Conservation (phyloP, 192 early-diverging fungal genomes). For the Coemansia sp. region DNA sequence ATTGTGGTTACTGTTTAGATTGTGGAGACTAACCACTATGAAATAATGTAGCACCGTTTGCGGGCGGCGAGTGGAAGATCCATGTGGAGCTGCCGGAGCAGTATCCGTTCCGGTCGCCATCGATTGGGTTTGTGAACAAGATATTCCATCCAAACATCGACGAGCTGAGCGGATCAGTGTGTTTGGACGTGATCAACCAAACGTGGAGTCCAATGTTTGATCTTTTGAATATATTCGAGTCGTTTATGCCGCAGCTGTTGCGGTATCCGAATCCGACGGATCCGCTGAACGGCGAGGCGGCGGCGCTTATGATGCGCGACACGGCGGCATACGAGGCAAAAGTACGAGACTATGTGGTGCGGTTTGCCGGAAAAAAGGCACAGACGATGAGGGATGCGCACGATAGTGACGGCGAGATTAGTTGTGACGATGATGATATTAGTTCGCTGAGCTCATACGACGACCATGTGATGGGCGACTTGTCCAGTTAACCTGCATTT, state of each 20-base stretch:
- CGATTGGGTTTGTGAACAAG: constrained; percentile 99
- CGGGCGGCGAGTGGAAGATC: constrained; percentile 93
- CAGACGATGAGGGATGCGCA: constrained; percentile 27
- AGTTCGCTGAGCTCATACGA: constrained; percentile 83
- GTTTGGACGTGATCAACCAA: constrained; percentile 99
- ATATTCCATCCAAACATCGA: constrained; percentile 99
- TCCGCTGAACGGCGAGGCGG: constrained; percentile 98
- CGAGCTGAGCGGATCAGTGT: constrained; percentile 98
- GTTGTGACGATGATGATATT: constrained; percentile 58
- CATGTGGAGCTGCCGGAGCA: constrained; percentile 99
- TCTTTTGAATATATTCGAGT: constrained; percentile 99
- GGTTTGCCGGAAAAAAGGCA: constrained; percentile 57
- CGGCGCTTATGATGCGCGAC: constrained; percentile 95
- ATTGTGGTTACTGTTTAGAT: background rate
- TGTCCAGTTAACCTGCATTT: constrained; percentile 52
- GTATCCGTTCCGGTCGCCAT: constrained; percentile 98
- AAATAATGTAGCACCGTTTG: constrained; percentile 79
- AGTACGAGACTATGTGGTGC: constrained; percentile 80
- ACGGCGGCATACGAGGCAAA: constrained; percentile 84
- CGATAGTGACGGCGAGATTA: constrained; percentile 26
- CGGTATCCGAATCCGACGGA: constrained; percentile 99
- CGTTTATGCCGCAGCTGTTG: constrained; percentile 95
- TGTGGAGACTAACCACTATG: background rate
- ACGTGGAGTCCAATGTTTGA: constrained; percentile 99
- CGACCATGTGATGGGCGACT: constrained; percentile 74